These are phyloP conservation scores for Diaporthe eres DNA, from an alignment of 2,329 filamentous ascomycete genomes.

Conservation along the genomic window DNA sequence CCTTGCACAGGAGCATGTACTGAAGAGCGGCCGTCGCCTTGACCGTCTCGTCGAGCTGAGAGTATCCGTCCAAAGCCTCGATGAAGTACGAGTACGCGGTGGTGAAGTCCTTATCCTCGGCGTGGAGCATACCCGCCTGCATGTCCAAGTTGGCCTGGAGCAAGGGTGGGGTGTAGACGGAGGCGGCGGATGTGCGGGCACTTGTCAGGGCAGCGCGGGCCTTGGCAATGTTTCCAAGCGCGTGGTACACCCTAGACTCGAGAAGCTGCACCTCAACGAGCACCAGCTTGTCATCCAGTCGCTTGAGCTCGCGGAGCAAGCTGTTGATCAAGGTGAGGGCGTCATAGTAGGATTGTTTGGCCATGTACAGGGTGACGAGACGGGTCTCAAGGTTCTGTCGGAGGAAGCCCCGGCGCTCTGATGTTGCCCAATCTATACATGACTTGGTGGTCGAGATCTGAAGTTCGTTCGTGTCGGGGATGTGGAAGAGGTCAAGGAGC, in stretches of 20 bases:
- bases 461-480: slow-evolving; percentile 93
- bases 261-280: slow-evolving; percentile 97
- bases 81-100: slow-evolving; percentile 99
- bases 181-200: slow-evolving; percentile 93
- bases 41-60: slow-evolving; percentile 86
- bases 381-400: slow-evolving; percentile 98
- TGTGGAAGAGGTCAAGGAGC: slow-evolving; percentile 95
- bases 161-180: slow-evolving; percentile 95
- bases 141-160: slow-evolving; percentile 97
- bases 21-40: slow-evolving; percentile 98
- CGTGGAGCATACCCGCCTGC: slow-evolving; percentile 99
- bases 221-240: slow-evolving; percentile 95
- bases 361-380: slow-evolving; percentile 94
- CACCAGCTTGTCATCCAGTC: slow-evolving; percentile 97
- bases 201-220: slow-evolving; percentile 94
- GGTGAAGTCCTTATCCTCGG: slow-evolving; percentile 99
- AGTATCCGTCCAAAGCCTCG: slow-evolving; percentile 97
- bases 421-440: slow-evolving; percentile 99
- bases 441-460: slow-evolving; percentile 97
- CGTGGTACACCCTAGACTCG: slow-evolving; percentile 97
- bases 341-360: slow-evolving; percentile 97
- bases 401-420: slow-evolving; percentile 94
- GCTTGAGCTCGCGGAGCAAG: slow-evolving; percentile 95
- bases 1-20: slow-evolving; percentile 99
- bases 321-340: slow-evolving; percentile 96